A percentile compares a stretch with the other conserved stretches of the same genome.
Evolutionary conservation across 2,329 filamentous ascomycete species (phyloP).

Genomic region (Knufia petricola): DNA sequence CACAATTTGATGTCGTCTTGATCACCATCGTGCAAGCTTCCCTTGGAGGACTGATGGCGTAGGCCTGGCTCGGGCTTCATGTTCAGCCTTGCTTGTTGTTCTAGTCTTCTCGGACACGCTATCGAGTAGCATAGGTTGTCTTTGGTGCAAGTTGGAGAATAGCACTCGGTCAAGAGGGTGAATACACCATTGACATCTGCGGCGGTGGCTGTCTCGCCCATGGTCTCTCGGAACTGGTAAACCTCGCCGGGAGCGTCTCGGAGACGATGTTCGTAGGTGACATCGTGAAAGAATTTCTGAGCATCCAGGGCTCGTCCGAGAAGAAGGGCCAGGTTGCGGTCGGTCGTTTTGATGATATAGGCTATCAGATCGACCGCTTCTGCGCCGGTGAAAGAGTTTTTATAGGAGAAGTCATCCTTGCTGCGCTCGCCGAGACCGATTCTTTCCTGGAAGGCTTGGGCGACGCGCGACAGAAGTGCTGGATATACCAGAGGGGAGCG

Average conservation of each 20-base stretch:
- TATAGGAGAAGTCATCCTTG: slow-evolving; percentile 95
- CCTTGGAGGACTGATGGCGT: slow-evolving; percentile 58
- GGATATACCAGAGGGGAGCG: slow-evolving; percentile 84
- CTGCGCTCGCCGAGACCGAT: slow-evolving; percentile 78
- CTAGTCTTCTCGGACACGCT: slow-evolving; percentile 81
- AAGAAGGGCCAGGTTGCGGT: slow-evolving; percentile 84
- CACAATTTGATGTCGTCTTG: slow-evolving; percentile 95
- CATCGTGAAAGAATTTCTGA: slow-evolving; percentile 98
- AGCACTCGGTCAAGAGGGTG: slow-evolving; percentile 90
- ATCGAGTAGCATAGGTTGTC: slow-evolving; percentile 97
- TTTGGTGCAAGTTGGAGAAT: slow-evolving; percentile 91
- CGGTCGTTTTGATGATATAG: slow-evolving; percentile 94
- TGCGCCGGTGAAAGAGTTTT: slow-evolving; percentile 89
- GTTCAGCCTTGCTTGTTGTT: slow-evolving; percentile 90
- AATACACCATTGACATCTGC: slow-evolving; percentile 91
- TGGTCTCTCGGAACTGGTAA: slow-evolving; percentile 90
- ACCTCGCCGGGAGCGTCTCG: slow-evolving; percentile 91
- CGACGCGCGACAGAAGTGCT: slow-evolving; percentile 83
- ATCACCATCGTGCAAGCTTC: slow-evolving; percentile 74
- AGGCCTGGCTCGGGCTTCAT: slow-evolving; percentile 85
- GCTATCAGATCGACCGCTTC: slow-evolving; percentile 93
- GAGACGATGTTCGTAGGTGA: slow-evolving; percentile 91
- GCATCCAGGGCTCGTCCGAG: slow-evolving; percentile 87
- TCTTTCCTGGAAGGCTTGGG: slow-evolving; percentile 82
- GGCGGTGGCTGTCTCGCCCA: slow-evolving; percentile 70